A percentile compares a stretch with the other conserved stretches of the same genome.
Conservation (phyloP, 2,329 filamentous ascomycete genomes). For the Metarhizium rileyi region DNA sequence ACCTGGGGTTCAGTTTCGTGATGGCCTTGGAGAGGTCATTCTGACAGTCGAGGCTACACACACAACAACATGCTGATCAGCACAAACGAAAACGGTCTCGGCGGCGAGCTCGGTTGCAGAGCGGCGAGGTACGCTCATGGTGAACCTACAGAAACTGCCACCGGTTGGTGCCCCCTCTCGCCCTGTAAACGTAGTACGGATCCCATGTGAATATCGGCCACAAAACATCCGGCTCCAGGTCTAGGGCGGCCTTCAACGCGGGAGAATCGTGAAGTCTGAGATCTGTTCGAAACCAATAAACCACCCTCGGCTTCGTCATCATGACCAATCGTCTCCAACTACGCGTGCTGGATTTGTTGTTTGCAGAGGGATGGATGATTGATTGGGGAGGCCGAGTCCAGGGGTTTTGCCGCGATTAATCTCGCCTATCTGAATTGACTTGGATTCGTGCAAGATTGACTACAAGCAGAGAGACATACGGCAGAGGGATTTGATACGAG, state of each 20-base stretch:
- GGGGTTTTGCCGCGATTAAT: not conserved
- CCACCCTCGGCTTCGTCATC: constrained; percentile 37
- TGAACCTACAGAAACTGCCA: constrained; percentile 57
- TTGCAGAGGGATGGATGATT: not conserved
- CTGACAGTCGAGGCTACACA: constrained; percentile 59
- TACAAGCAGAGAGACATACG: no score
- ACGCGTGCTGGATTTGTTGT: not conserved
- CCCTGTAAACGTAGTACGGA: constrained; percentile 67
- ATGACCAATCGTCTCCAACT: no score
- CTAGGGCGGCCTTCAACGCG: constrained; percentile 60
- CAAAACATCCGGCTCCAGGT: constrained; percentile 56
- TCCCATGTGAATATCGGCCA: constrained; percentile 77
- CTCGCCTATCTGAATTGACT: not conserved
- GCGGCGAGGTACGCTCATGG: not conserved
- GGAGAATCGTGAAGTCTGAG: constrained; percentile 69
- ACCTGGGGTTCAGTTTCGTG: constrained; percentile 57
- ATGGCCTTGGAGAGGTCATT: constrained; percentile 59
- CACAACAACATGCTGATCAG: not conserved
- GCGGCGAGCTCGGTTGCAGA: constrained; percentile 2
- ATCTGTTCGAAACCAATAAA: constrained; percentile 75
- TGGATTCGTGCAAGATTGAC: not conserved
- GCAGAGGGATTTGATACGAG: no score
- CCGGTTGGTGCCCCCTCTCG: constrained; percentile 60
- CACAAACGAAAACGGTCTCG: not conserved
- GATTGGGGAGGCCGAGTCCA: not conserved